A percentile compares a stretch with the other conserved stretches of the same genome.
These are phyloP conservation scores for Fusarium staphyleae DNA, from an alignment of 2,329 filamentous ascomycete genomes.

Conservation along the genomic window DNA sequence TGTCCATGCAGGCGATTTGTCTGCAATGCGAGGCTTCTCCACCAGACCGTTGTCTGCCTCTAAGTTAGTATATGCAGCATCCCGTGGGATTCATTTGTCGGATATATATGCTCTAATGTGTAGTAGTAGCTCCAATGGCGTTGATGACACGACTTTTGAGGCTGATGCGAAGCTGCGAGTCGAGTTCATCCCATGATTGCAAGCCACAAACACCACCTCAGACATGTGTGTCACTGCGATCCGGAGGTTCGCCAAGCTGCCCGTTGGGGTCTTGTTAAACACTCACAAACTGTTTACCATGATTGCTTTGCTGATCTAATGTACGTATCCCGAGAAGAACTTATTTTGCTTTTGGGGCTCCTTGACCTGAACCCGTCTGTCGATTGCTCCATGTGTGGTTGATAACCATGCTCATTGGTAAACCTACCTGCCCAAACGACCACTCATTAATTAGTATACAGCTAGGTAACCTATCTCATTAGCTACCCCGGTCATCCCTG, in stretches of 20 bases:
- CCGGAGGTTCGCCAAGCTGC: neutral
- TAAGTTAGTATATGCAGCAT: neutral
- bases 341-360: slow-evolving; percentile 24
- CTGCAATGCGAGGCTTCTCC: neutral
- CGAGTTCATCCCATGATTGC: neutral
- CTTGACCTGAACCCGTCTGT: slow-evolving; percentile 9
- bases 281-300: neutral
- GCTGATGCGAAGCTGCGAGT: neutral
- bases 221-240: slow-evolving; percentile 1
- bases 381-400: neutral
- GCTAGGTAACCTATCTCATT: too few relatives aligned
- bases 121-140: neutral
- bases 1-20: slow-evolving; percentile 17
- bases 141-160: neutral
- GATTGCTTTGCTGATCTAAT: neutral
- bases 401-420: neutral
- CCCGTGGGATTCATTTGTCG: neutral
- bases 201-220: slow-evolving; percentile 5
- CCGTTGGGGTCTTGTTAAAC: neutral
- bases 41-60: neutral
- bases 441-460: too few relatives aligned
- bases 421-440: too few relatives aligned
- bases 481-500: too few relatives aligned
- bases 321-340: neutral
- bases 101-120: neutral